Evolutionary conservation across 805 yeast genomes (phyloP), one percentile per base, ranked within the genome.

Genomic region (Starmerella bombi): DNA sequence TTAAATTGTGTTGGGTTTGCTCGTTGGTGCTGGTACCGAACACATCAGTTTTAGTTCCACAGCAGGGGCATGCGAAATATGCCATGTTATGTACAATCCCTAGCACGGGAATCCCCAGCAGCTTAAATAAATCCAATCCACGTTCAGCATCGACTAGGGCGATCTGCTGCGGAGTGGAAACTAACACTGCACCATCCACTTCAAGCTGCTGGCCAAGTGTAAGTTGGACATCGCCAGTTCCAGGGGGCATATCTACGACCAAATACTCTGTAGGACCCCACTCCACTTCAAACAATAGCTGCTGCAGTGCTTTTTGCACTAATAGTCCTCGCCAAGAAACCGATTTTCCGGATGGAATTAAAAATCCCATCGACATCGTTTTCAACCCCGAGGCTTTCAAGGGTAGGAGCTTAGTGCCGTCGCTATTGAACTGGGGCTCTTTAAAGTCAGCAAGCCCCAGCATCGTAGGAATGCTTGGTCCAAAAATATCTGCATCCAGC

Each of bases 31-130:
- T 77, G 6, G 65, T 54, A 0, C 93, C 93, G 61, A 83, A 83
- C 1, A 83, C 66, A 51, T 79, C 88, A 9, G 79, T 66, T 47
- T 75, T 77, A 49, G 79, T 85, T 37, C 64, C 56, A 54, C 94
- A 83, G 44, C 79, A 74, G 3, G 93, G 83, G 53, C 94, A 83
- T 6, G 72, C 54, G 54, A 67, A 81, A 48, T 70, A 70, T 49
- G 88, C 77, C 94, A 83, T 83, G 54, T 83, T 83, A 52, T 82
- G 82, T 0, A 83, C 83, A 46, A 82, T 55, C 0, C 94, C 94
- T 22, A 79, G 50, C 0, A 83, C 69, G 0, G 91, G 93, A 9
- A 80, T 72, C 16, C 71, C 59, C 31, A 81, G 80, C 48, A 78
- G 79, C 4, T 72, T 59, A 56, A 79, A 82, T 88, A 83, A 77